Evolutionary conservation across 208 protist species (phyloP), one percentile per base, ranked within the genome.

Genomic region (Trypanosoma lewisi): DNA sequence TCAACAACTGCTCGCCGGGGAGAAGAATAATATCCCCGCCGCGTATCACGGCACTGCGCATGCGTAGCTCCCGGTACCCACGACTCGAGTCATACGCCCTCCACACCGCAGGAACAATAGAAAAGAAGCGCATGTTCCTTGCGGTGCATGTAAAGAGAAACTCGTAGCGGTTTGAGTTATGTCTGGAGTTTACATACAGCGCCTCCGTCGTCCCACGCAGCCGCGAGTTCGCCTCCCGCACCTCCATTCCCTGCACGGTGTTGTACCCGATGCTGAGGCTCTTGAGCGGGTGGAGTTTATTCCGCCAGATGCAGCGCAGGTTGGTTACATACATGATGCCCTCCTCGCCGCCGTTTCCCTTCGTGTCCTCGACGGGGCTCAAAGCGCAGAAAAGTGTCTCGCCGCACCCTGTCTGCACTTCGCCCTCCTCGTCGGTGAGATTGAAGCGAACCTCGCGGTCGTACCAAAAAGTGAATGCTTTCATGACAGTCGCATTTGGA

Each of bases 361-460:
- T 98, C 5, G 89, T 98, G 72, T 99, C 97, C 64, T 98, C 96
- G 1, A 98, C 83, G 9, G 81, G 42, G 31, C 78, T 55, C 55
- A 98, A 75, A 21, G 70, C 82, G 48, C 93, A 83, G 51, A 94
- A 89, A 17, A 87, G 58, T 16, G 77, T 54, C 72, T 98, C 97
- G 2, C 82, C 85, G 30, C 80, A 73, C 6, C 27, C 27, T 21
- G 69, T 73, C 31, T 90, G 80, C 27, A 94, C 64, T 28, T 68
- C 53, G 25, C 98, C 60, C 12, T 83, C 76, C 16, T 41, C 21
- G 11, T 50, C 0, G 0, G 60, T 8, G 5, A 86, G 54, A 66
- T 98, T 96, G 73, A 98, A 98, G 42, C 94, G 87, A 21, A 98
- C 96, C 64, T 98, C 96, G 19, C 90, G 78, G 73, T 99, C 97